Conservation (phyloP, 116 monocot species). For the Cymodocea nodosa region DNA sequence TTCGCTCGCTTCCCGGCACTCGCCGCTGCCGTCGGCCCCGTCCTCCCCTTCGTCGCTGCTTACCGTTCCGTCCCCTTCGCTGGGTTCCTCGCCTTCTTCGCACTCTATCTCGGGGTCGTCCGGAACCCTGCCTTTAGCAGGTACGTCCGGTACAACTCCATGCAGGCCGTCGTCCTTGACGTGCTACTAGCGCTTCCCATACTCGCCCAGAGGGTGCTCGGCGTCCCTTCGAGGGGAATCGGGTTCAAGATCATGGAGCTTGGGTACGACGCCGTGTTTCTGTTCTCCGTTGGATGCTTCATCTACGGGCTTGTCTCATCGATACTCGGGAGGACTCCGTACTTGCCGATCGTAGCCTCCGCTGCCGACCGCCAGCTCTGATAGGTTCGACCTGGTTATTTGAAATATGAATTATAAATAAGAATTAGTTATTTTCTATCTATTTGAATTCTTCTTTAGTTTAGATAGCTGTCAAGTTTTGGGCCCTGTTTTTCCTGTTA, state of each 20-base stretch:
- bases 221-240: slow-evolving; percentile 36
- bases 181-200: slow-evolving; percentile 67
- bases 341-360: slow-evolving; percentile 55
- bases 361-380: slow-evolving; percentile 74
- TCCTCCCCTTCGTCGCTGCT: slow-evolving; percentile 36
- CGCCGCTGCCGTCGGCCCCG: slow-evolving; percentile 27
- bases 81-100: slow-evolving; percentile 65
- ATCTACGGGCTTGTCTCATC: slow-evolving; percentile 42
- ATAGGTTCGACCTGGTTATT: slow-evolving; percentile 5
- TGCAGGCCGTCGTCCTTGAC: slow-evolving; percentile 94
- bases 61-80: slow-evolving; percentile 68
- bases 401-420: no score
- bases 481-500: no score
- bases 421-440: no score
- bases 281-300: slow-evolving; percentile 34
- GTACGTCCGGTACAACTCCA: slow-evolving; percentile 73
- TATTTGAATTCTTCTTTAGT: no score
- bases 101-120: slow-evolving; percentile 69
- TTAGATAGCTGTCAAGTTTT: no score
- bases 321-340: slow-evolving; percentile 61
- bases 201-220: slow-evolving; percentile 46
- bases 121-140: slow-evolving; percentile 48
- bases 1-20: slow-evolving; percentile 37
- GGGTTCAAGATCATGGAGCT: slow-evolving; percentile 46
- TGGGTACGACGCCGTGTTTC: slow-evolving; percentile 42